These are phyloP conservation scores for Basidiobolus meristosporus DNA, from an alignment of 371 early-diverging fungal species.

Conservation along the genomic window DNA sequence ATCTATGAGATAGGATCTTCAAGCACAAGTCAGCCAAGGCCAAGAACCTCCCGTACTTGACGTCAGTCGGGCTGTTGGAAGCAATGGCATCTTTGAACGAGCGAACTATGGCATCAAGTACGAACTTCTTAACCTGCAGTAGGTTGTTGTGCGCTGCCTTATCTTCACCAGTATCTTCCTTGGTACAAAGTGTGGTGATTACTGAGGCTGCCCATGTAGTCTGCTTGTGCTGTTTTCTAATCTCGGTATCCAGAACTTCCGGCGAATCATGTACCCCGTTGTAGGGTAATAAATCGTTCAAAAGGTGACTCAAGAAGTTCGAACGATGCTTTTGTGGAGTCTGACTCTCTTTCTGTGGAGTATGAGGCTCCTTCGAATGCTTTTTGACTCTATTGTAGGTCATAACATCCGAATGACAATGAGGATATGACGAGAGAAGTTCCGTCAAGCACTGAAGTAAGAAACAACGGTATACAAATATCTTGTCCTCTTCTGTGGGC, in stretches of 20 bases:
- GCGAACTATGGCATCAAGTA: conserved; percentile 34
- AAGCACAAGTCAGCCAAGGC: conserved; percentile 53
- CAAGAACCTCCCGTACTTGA: conserved; percentile 44
- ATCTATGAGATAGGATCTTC: conserved; percentile 34
- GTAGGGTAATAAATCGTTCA: conserved; percentile 41
- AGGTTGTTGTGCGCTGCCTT: conserved; percentile 19
- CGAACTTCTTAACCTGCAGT: conserved; percentile 35
- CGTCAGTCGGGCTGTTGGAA: conserved; percentile 24
- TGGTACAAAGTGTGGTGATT: conserved; percentile 32
- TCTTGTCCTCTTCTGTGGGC: not conserved
- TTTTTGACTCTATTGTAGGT: conserved; percentile 8
- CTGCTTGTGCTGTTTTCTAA: conserved; percentile 33
- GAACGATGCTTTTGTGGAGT: too few species aligned
- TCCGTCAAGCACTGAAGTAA: conserved; percentile 74
- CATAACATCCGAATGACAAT: conserved; percentile 53
- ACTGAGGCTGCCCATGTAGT: conserved; percentile 43
- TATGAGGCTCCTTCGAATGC: conserved; percentile 7
- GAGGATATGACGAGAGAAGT: conserved; percentile 65
- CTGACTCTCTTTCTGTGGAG: too few species aligned
- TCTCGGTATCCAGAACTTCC: conserved; percentile 22
- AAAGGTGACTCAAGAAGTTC: conserved; percentile 21
- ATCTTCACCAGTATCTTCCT: conserved; percentile 6
- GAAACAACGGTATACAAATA: conserved; percentile 56
- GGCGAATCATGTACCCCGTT: too few species aligned
- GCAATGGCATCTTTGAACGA: conserved; percentile 35